Evolutionary conservation across 2,329 filamentous ascomycete species (phyloP), one percentile per base, ranked within the genome.

Genomic region (Phialophora chinensis): DNA sequence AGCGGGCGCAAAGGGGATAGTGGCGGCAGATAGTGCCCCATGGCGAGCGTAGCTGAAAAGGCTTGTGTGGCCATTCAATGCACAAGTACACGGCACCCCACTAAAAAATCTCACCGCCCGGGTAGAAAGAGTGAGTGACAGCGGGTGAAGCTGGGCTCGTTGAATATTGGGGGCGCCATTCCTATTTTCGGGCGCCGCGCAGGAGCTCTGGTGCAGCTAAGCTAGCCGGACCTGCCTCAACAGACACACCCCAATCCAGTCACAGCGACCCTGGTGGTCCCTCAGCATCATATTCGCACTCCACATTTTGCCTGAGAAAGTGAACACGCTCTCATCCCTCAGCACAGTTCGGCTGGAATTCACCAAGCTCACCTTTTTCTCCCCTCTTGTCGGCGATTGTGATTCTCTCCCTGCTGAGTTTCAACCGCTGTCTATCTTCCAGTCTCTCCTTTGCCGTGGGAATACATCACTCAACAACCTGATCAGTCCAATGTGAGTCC

Each of bases 161-260:
- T 52, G 49, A 50, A 56, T 25, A 62, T 71, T 72, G 66, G 70
- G 70, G 69, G 67, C 65, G 60, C 66, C 68, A 69, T 66, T 67
- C 65, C 70, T 71, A 72, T 69, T 70, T 65, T 71, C 67, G 69
- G 65, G 60, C 35, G 44, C 31, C 35, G 50, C 47, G 58, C 49
- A 27, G 47, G 60, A 33, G 38, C 52, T 62, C 38, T 53, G 50
- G 58, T 59, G 42, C 52, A 63, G 60, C 59, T 61, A 47, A 23
- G 53, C 44, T 58, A 71, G 49, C 69, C 66, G 70, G 69, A 66
- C 65, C 66, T 61, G 59, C 59, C 69, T 71, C 69, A 71, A 71
- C 68, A 67, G 53, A 35, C 61, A 31, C 35, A 60, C 55, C 55
- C 55, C 27, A 57, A 52, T 60, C 47, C 63, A 57, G 42, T 55